Percentiles rank a stretch among this genome's conserved stretches.
Evolutionary conservation across 768 basidiomycete species (phyloP).

Genomic region (Kwoniella botswanensis): DNA sequence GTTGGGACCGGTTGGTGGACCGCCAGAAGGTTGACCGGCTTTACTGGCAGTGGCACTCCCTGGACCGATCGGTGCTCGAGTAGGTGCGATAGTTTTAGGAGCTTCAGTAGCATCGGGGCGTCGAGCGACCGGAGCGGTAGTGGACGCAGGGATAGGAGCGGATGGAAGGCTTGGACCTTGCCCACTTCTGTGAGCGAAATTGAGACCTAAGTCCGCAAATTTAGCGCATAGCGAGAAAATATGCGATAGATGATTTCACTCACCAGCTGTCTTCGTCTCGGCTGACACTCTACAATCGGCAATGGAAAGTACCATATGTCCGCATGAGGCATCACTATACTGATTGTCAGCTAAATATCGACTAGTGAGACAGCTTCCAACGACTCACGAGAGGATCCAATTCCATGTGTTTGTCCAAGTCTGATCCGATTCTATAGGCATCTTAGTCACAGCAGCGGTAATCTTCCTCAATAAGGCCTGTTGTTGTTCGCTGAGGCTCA

Average conservation of each 20-base stretch:
- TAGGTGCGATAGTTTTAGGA: conserved; percentile 17
- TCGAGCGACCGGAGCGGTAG: conserved; percentile 18
- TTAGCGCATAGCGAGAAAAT: neutral
- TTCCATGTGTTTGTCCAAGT: conserved; percentile 99
- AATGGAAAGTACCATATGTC: conserved; percentile 82
- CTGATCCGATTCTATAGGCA: conserved; percentile 77
- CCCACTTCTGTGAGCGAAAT: conserved; percentile 66
- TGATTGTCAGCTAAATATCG: neutral
- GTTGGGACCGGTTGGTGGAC: conserved; percentile 7
- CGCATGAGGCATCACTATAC: conserved; percentile 83
- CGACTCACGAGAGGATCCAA: conserved; percentile 76
- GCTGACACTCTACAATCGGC: conserved; percentile 90
- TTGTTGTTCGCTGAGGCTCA: conserved; percentile 69
- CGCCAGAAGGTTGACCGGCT: conserved; percentile 9
- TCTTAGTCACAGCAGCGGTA: conserved; percentile 76
- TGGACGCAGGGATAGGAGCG: conserved; percentile 22
- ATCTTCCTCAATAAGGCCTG: conserved; percentile 86
- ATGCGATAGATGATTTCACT: conserved; percentile 27
- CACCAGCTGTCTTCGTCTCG: conserved; percentile 90
- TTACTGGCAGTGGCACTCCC: conserved; percentile 9
- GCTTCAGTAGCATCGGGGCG: conserved; percentile 8
- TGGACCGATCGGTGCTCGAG: conserved; percentile 23
- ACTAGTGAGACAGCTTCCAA: neutral
- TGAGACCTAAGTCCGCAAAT: conserved; percentile 70
- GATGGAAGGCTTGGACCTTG: conserved; percentile 27